Base-by-base conservation (phyloP, 352 stramenopile species). In the Aphanomyces euteiches region DNA sequence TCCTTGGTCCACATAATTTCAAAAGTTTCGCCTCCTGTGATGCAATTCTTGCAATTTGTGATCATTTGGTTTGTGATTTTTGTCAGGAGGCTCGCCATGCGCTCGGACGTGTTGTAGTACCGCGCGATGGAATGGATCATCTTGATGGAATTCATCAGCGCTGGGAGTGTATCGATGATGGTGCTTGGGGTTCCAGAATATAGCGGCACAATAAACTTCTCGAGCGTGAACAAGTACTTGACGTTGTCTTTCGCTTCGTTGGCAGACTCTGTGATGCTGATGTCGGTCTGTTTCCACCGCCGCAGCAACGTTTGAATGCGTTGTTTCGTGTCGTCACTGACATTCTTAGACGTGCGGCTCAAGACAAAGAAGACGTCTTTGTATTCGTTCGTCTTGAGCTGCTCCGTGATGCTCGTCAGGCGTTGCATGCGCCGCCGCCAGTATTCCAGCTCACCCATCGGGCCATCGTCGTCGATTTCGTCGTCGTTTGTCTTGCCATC, bases 31-130 rank as follows among this genome's bases (percentile, higher is more conserved):
- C 86, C 87, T 7, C 79, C 80, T 3, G 87, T 95, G 56, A 98
- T 97, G 66, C 92, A 98, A 37, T 95, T 84, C 70, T 98, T 99
- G 82, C 96, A 99, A 75, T 97, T 98, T 5, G 88, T 82, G 75
- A 99, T 98, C 95, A 99, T 99, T 77, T 99, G 96, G 76, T 99
- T 97, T 0, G 97, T 99, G 72, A 99, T 98, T 77, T 98, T 99
- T 3, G 88, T 88, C 67, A 99, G 98, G 59, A 99, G 82, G 45
- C 93, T 97, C 0, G 94, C 94, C 89, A 99, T 98, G 38, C 96
- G 86, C 73, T 99, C 96, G 5, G 89, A 97, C n/a, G 95, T 99
- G 76, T 99, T 98, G 84, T 99, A 99, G 72, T 99, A 99, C 54
- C 97, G 83, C 66, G 96, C 94, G 71, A 99, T 99, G 10, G 95